phyloP scores from a whole-genome alignment of 2,329 filamentous ascomycete species.

The Sporothrix inflata region DNA sequence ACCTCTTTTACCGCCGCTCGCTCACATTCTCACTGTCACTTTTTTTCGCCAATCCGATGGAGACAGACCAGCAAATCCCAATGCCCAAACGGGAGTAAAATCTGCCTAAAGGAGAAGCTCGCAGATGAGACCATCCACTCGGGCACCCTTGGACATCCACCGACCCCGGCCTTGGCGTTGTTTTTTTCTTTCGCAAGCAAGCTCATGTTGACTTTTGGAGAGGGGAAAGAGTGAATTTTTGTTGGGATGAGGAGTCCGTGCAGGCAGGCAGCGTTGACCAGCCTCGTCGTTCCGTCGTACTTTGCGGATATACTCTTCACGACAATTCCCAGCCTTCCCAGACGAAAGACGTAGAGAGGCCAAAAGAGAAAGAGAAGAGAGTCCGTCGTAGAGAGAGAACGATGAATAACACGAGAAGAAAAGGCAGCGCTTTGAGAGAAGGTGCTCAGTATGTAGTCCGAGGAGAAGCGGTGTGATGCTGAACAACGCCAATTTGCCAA shows the following conservation, averaged over 20 bases:
- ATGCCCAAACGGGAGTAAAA: not conserved
- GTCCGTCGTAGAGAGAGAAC: no score
- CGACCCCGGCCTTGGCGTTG: not conserved
- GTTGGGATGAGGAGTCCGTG: constrained; percentile 16
- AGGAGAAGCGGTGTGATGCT: constrained; percentile 18
- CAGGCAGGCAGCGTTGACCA: not conserved
- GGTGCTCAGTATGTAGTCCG: not conserved
- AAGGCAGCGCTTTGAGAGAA: no score
- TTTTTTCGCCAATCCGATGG: not conserved
- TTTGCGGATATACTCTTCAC: not conserved
- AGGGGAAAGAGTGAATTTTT: not conserved
- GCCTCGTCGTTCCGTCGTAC: constrained; percentile 1
- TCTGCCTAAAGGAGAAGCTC: not conserved
- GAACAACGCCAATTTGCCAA: constrained; percentile 14
- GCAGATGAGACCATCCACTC: constrained; percentile 19
- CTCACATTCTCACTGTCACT: not conserved
- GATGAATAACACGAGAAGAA: not conserved
- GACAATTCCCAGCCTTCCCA: not conserved
- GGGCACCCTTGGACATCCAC: not conserved
- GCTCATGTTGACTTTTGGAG: not conserved
- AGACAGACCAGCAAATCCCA: not conserved
- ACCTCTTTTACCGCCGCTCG: not conserved
- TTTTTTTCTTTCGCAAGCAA: not conserved
- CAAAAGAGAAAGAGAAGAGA: not conserved
- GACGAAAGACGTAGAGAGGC: not conserved